These are phyloP conservation scores for Porcisia hertigi DNA, from an alignment of 208 protist species.

Conservation along the genomic window DNA sequence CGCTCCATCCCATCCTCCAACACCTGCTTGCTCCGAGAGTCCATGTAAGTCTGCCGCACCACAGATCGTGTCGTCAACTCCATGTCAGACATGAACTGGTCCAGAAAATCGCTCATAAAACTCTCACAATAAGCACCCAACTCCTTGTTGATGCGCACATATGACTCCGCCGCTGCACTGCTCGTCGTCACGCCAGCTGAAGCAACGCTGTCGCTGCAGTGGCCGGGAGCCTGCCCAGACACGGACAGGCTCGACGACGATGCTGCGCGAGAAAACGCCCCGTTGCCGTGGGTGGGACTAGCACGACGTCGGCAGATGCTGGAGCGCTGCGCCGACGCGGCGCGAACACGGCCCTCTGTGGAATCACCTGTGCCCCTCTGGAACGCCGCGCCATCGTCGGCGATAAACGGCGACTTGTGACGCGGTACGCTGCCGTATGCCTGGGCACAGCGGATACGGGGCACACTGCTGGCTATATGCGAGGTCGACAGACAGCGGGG, in stretches of 20 bases:
- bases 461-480: slow-evolving; percentile 30
- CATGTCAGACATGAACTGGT: slow-evolving; percentile 42
- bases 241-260: not conserved
- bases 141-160: slow-evolving; percentile 35
- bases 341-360: not conserved
- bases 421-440: slow-evolving; percentile 16
- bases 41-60: slow-evolving; percentile 51
- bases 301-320: slow-evolving; percentile 35
- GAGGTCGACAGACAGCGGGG: slow-evolving; percentile 26
- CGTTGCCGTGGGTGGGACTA: slow-evolving; percentile 32
- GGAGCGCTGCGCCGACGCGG: slow-evolving; percentile 11
- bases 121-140: slow-evolving; percentile 36
- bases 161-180: slow-evolving; percentile 28
- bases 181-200: slow-evolving; percentile 13
- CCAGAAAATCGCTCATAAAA: slow-evolving; percentile 50
- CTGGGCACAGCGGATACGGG: slow-evolving; percentile 26
- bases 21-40: slow-evolving; percentile 42
- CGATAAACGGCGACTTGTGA: slow-evolving; percentile 5
- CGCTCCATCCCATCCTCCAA: slow-evolving; percentile 48
- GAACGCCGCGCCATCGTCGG: not conserved
- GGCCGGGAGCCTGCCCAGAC: slow-evolving; percentile 25
- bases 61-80: slow-evolving; percentile 41
- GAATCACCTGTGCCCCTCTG: not conserved
- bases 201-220: slow-evolving; percentile 12
- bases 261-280: not conserved